These are phyloP conservation scores for Phaeosphaeriaceae sp. DNA, from an alignment of 2,329 filamentous ascomycete genomes.

Conservation along the genomic window DNA sequence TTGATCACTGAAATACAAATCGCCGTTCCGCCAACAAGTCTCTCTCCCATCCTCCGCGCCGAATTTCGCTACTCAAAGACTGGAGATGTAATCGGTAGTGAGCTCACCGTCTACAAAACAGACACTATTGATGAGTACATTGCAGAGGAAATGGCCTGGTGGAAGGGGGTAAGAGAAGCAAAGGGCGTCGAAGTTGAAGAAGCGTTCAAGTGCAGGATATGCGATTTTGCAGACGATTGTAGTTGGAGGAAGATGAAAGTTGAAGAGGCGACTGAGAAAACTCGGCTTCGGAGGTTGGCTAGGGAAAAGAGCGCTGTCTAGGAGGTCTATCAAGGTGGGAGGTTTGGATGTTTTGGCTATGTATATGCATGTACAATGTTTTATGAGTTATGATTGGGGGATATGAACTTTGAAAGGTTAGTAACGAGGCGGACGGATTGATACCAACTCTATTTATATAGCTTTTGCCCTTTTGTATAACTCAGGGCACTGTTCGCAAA, in stretches of 20 bases:
- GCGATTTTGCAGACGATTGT: constrained; percentile 82
- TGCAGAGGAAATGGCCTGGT: constrained; percentile 78
- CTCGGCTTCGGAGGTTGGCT: constrained; percentile 26
- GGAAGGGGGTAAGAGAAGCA: constrained; percentile 76
- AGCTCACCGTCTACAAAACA: constrained; percentile 71
- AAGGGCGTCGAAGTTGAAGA: constrained; percentile 82
- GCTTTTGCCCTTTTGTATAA: no score
- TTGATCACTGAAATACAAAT: constrained; percentile 66
- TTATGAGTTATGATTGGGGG: no score
- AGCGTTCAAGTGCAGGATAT: constrained; percentile 84
- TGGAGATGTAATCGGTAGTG: constrained; percentile 62
- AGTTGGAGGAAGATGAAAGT: constrained; percentile 77
- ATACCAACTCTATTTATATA: no score
- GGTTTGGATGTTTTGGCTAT: not conserved
- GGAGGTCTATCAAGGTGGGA: not conserved
- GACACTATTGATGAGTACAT: constrained; percentile 70
- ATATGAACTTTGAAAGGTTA: not conserved
- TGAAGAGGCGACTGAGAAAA: constrained; percentile 59
- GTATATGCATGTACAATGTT: no score
- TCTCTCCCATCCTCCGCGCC: constrained; percentile 60
- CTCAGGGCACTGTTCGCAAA: no score
- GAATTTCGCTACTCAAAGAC: constrained; percentile 59
- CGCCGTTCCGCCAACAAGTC: constrained; percentile 57
- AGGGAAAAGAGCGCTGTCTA: constrained; percentile 37
- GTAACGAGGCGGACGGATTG: not conserved